Evolutionary conservation across 1,284 basidiomycete genomes (phyloP), one percentile per base, ranked within the genome.

Genomic region (Sphaerobolus stellatus): DNA sequence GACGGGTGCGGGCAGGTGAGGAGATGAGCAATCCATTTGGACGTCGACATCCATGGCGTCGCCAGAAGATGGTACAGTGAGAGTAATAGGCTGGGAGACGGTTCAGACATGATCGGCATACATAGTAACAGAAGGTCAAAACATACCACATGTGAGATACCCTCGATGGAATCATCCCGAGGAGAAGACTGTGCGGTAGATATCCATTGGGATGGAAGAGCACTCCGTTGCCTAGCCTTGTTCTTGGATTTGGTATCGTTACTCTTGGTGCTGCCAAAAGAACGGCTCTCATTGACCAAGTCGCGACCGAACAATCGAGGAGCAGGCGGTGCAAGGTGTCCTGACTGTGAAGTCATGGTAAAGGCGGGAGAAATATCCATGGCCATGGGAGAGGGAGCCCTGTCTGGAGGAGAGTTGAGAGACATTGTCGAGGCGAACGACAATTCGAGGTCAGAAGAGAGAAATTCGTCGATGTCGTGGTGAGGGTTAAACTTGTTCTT

Each of bases 401-500:
- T 43, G 30, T 54, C 84, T 67, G 44, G 71, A 33, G 88, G 86
- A 25, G 88, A 89, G 64, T 87, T 78, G 44, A 91, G 72, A 6
- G 88, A 90, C 68, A 91, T 84, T 59, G 79, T 88, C 27, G 88
- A 89, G 13, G 87, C 87, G 65, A 91, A 91, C 16, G 88, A 91
- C 40, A 83, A 73, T 65, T 91, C 88, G 43, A 90, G 77, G 63
- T 89, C 85, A 13, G 83, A 86, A 27, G 82, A 82, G 45, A 84
- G 75, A 66, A 83, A 85, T 40, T 84, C 80, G 57, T 88, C 83
- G 51, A 82, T 66, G 52, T 86, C 82, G 62, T 81, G 76, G 55
- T 67, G 69, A 45, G 69, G 70, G 34, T 31, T 52, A n/a, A 18
- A n/a, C 24, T 54, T 33, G 24, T 13, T 54, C 47, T 43, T 54